Base-by-base conservation (phyloP, 2,329 filamentous ascomycete species). In the Tetracladium maxilliforme region DNA sequence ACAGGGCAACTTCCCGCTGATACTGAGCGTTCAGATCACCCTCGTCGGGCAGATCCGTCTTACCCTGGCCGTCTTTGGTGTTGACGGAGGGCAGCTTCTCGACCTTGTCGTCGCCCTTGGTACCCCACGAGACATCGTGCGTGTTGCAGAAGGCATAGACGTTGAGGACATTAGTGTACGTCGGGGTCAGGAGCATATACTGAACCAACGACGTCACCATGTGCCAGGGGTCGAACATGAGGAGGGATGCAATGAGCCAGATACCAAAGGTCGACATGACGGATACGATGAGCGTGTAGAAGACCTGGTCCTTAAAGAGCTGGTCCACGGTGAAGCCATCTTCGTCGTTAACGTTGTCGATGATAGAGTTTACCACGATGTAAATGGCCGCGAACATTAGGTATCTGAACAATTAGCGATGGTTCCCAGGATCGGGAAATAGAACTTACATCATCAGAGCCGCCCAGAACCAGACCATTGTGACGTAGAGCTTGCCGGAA, bases 61-160 rank as follows among this genome's bases (percentile, higher is more conserved):
- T 94, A 39, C 86, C 90, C n/a, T n/a, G n/a, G 37, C 83, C 87
- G 22, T 92, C 80, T 49, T 94, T 93, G 27, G 86, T 77, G 39
- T 75, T 86, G 39, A 90, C 87, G 0, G 75, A 82, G 3, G 83
- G 82, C 26, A 94, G 69, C 44, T 87, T 86, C 40, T 92, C 84
- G 6, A 87, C 67, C 51, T 93, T 94, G 55, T 94, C 87, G 48
- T 95, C 90, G 41, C 90, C 90, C 53, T 95, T 98, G 21, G 90
- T 98, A 43, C 86, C 86, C 86, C 86, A 94, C 4, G 86, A 92
- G 36, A 94, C 90, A 45, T 94, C 86, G 63, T 94, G 86, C 14
- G 86, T 93, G 54, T 94, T 94, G 56, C 86, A 95, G 55, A 98
- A 98, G 32, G 87, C 87, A 53, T 95, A 98, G 29, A 98, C 90